Conservation (phyloP, 306 rosid species). For the Cucurbita pepo region DNA sequence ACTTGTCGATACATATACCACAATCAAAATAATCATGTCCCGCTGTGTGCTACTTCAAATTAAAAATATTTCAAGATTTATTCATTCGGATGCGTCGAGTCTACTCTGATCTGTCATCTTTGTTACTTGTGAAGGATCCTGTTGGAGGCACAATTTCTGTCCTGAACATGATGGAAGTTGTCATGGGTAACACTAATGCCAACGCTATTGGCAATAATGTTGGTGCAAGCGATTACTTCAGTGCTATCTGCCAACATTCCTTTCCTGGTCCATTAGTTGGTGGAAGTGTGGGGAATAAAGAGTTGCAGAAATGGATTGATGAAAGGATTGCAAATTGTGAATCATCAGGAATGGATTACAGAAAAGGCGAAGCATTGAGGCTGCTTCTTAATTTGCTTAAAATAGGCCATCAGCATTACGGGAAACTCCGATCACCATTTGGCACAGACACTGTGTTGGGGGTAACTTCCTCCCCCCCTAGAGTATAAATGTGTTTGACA, state of each 20-base stretch:
- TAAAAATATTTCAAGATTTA: not conserved
- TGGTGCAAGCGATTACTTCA: constrained; percentile 37
- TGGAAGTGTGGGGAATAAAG: constrained; percentile 80
- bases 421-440: constrained; percentile 85
- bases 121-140: constrained; percentile 42
- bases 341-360: constrained; percentile 48
- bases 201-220: constrained; percentile 27
- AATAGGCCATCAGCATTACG: constrained; percentile 81
- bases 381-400: constrained; percentile 81
- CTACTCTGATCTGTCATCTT: constrained; percentile 21
- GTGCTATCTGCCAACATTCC: constrained; percentile 64
- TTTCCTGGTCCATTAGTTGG: constrained; percentile 96
- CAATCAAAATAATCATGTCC: not conserved
- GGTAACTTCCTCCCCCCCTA: constrained; percentile 26
- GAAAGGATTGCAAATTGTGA: constrained; percentile 59
- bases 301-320: constrained; percentile 75
- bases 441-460: constrained; percentile 45
- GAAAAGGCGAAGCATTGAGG: constrained; percentile 54
- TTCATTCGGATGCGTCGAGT: not conserved
- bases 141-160: constrained; percentile 53
- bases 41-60: not conserved
- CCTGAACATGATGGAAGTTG: constrained; percentile 62
- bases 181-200: constrained; percentile 22
- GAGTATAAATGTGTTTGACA: not conserved
- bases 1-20: not conserved